Conservation (phyloP, 176 grass and related monocot species). For the Carex parvula region DNA sequence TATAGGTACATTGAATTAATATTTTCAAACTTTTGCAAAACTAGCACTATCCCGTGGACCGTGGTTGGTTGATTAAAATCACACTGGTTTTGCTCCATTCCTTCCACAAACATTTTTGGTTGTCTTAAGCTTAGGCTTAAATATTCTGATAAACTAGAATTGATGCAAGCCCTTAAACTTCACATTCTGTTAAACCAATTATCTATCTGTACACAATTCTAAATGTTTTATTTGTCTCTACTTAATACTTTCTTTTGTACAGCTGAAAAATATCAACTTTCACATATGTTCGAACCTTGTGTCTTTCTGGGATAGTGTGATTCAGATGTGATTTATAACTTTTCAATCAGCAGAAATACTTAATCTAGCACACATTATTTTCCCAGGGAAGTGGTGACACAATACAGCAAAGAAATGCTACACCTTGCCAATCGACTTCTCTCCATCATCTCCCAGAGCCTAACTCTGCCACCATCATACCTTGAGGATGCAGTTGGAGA, state of each 20-base stretch:
- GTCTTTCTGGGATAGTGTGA: not conserved
- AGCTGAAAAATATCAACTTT: not conserved
- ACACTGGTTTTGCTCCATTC: not conserved
- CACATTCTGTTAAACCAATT: not conserved
- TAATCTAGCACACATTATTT: not conserved
- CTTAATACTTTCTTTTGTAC: not conserved
- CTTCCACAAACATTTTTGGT: too few relatives aligned
- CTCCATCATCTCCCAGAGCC: slow-evolving; percentile 54
- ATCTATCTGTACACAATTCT: slow-evolving; percentile 14
- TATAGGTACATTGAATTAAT: slow-evolving; percentile 49
- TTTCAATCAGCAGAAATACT: not conserved
- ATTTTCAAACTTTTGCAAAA: not conserved
- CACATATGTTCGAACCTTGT: not conserved
- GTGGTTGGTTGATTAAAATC: not conserved
- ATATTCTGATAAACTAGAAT: not conserved
- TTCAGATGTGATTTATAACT: not conserved
- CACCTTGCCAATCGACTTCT: slow-evolving; percentile 65
- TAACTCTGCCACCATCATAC: slow-evolving; percentile 58
- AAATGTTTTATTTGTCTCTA: not conserved
- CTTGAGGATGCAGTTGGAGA: slow-evolving; percentile 82
- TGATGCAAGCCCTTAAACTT: not conserved
- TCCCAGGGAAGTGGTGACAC: slow-evolving; percentile 58
- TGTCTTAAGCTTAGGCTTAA: not conserved
- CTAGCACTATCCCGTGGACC: not conserved
- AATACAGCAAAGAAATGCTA: slow-evolving; percentile 75